Conservation (phyloP, 352 stramenopile genomes). For the Globisporangium nodosum region DNA sequence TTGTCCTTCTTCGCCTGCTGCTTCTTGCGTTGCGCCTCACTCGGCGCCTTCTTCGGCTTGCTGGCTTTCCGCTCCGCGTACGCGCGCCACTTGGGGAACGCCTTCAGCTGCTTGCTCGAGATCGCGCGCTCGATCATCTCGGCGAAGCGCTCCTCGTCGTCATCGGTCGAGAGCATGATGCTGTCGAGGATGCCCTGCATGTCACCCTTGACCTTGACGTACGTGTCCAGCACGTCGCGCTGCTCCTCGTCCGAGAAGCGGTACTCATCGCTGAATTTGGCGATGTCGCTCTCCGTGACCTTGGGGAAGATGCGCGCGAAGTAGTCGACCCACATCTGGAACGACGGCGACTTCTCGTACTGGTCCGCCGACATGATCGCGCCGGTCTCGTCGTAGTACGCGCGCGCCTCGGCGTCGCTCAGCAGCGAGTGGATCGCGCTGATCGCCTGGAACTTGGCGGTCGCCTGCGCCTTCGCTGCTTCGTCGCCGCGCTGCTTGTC, state of each 20-base stretch:
- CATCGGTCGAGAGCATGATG: slow-evolving; percentile 86
- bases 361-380: slow-evolving; percentile 50
- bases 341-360: slow-evolving; percentile 39
- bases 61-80: slow-evolving; percentile 36
- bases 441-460: slow-evolving; percentile 83
- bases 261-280: slow-evolving; percentile 73
- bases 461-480: slow-evolving; percentile 38
- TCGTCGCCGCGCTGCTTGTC: slow-evolving; percentile 87
- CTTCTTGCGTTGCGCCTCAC: slow-evolving; percentile 28
- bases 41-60: slow-evolving; percentile 22
- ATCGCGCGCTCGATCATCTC: slow-evolving; percentile 69
- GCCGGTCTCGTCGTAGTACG: slow-evolving; percentile 84
- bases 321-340: slow-evolving; percentile 82
- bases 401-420: slow-evolving; percentile 62
- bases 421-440: slow-evolving; percentile 84
- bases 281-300: slow-evolving; percentile 76
- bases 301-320: slow-evolving; percentile 87
- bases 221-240: slow-evolving; percentile 73
- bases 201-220: slow-evolving; percentile 69
- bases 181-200: slow-evolving; percentile 77
- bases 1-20: slow-evolving; percentile 48
- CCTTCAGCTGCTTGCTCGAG: slow-evolving; percentile 35
- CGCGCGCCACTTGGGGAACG: slow-evolving; percentile 33
- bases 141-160: slow-evolving; percentile 62
- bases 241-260: slow-evolving; percentile 81